Evolutionary conservation across 2,329 filamentous ascomycete genomes (phyloP).

Genomic region (Aureobasidium sp.): DNA sequence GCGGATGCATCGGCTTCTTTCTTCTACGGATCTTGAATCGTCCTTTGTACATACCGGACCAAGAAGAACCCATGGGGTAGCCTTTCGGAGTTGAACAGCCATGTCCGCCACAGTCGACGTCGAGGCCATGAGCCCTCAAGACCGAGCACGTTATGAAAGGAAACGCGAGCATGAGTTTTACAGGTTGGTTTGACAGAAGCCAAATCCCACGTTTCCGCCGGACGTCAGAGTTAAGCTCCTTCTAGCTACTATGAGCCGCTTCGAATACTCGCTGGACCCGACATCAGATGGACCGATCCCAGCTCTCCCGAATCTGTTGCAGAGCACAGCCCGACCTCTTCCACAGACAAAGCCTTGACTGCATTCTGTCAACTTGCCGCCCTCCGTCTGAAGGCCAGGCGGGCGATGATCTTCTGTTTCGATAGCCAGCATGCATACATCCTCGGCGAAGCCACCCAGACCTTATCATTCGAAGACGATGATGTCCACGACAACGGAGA

Average conservation of each 20-base stretch:
- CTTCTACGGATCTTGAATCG: neutral
- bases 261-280: conserved; percentile 15
- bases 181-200: conserved; percentile 17
- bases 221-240: conserved; percentile 19
- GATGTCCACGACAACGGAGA: conserved; percentile 26
- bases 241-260: conserved; percentile 19
- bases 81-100: neutral
- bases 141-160: conserved; percentile 11
- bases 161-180: conserved; percentile 18
- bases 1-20: neutral
- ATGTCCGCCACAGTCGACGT: conserved; percentile 5
- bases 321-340: conserved; percentile 11
- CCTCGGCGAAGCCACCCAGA: conserved; percentile 42
- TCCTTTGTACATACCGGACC: neutral
- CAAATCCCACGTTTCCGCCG: conserved; percentile 19
- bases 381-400: conserved; percentile 27
- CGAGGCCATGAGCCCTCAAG: conserved; percentile 3
- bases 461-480: conserved; percentile 30
- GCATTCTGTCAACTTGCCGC: conserved; percentile 30
- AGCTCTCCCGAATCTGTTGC: conserved; percentile 3
- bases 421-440: conserved; percentile 42
- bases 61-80: neutral
- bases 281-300: conserved; percentile 13
- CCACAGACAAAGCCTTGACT: conserved; percentile 26
- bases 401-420: conserved; percentile 36